Evolutionary conservation across 257 asterid species (phyloP), one percentile per base, ranked within the genome.

Genomic region (Ilex asprella): DNA sequence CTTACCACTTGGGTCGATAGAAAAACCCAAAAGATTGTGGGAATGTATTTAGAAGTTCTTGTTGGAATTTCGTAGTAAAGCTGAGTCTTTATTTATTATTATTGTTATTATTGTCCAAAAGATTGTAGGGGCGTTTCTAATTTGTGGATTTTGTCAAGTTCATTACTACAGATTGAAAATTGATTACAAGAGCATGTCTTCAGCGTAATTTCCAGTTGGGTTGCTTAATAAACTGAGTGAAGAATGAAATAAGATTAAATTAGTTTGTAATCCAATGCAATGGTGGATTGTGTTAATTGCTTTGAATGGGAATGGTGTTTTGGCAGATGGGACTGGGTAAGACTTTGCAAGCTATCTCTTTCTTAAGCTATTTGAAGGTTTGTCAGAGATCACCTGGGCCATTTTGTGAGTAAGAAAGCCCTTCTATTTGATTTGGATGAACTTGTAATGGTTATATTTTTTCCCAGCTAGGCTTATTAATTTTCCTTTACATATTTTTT

Each of bases 281-380:
- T 21, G 27, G 27, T 21, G 1, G 1, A 21, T 21, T 21, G 27
- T 21, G 27, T 21, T 21, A 21, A 21, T 21, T 21, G 31, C 55
- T 27, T 63, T 66, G 30, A 46, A 10, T 62, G 67, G 56, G 58
- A 65, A 56, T 67, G 47, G 30, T 62, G 67, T 67, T 64, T 69
- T 66, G 70, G 39, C 73, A 92, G 97, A 89, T 92, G 97, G 98
- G 97, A 30, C 83, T 92, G 50, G 98, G 98, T 56, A 92, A 92
- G 78, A 92, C 97, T 59, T 81, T 92, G 84, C 98, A 92, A 78
- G 96, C 96, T 59, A 70, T 89, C 67, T 79, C 91, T 59, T 80
- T 92, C 63, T 67, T 92, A 85, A 86, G 93, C 79, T 92, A 92
- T 80, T 61, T 92, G 78, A 92, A 92, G 75, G 73, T 79, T 60